Percentiles rank a stretch among this genome's conserved stretches.
phyloP scores from a whole-genome alignment of 768 basidiomycete species.

The Hygrocybe punicea region DNA sequence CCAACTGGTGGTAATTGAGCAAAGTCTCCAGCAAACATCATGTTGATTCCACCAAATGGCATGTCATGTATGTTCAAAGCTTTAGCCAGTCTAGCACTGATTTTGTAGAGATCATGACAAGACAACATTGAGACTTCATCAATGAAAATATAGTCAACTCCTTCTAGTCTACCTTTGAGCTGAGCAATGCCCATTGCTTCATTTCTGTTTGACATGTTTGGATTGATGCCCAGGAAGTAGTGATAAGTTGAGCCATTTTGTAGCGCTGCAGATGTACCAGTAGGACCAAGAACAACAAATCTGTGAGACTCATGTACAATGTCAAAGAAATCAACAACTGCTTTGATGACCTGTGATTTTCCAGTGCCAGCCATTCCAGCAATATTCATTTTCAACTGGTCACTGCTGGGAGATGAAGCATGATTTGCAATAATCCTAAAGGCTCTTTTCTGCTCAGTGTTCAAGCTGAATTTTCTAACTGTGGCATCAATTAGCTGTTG shows the following conservation, averaged over 20 bases:
- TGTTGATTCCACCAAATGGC: conserved; percentile 32
- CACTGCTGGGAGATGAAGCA: conserved; percentile 4
- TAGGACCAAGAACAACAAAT: conserved; percentile 25
- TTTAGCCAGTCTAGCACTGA: conserved; percentile 24
- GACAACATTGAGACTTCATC: conserved; percentile 44
- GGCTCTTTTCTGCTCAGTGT: conserved; percentile 32
- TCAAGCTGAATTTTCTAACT: conserved; percentile 17
- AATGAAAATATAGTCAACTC: conserved; percentile 11
- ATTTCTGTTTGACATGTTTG: conserved; percentile 1
- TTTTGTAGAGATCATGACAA: conserved; percentile 30
- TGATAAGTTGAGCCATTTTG: conserved; percentile 38
- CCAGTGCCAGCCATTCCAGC: conserved; percentile 36
- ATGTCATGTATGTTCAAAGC: conserved; percentile 15
- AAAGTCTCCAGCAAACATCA: conserved; percentile 47
- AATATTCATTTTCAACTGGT: conserved; percentile 34
- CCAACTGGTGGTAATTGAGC: conserved; percentile 39
- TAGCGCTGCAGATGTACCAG: conserved; percentile 24
- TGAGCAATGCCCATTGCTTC: background rate
- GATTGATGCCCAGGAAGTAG: conserved; percentile 28
- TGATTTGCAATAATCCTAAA: conserved; percentile 30
- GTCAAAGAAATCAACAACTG: conserved; percentile 21
- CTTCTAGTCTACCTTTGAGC: conserved; percentile 7
- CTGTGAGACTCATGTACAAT: conserved; percentile 20
- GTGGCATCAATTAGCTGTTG: conserved; percentile 2
- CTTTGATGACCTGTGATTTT: conserved; percentile 31